Evolutionary conservation across 1,139 yeast species (phyloP).

Genomic region (Blastobotrys elegans): DNA sequence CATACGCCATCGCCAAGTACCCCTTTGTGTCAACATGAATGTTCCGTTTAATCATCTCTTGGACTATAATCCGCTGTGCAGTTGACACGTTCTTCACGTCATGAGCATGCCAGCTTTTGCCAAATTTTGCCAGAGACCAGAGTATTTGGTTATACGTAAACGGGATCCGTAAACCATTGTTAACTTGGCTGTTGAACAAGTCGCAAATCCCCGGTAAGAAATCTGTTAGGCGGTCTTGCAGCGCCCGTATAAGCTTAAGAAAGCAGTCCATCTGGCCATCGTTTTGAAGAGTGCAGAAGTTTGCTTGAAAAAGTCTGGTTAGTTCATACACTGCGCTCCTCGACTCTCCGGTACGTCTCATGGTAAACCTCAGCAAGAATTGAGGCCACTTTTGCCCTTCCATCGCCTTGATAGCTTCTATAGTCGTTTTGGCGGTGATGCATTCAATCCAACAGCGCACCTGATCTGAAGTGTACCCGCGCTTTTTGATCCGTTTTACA

Average conservation of each 20-base stretch:
- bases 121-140: conserved; percentile 30
- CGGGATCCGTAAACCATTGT: conserved; percentile 14
- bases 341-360: conserved; percentile 24
- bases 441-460: conserved; percentile 25
- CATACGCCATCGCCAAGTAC: conserved; percentile 28
- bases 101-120: conserved; percentile 23
- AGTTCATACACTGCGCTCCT: conserved; percentile 27
- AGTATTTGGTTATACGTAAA: conserved; percentile 28
- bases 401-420: conserved; percentile 25
- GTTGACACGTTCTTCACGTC: conserved; percentile 23
- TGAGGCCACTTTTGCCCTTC: conserved; percentile 27
- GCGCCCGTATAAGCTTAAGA: conserved; percentile 21
- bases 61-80: conserved; percentile 27
- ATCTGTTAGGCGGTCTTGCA: conserved; percentile 25
- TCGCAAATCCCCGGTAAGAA: conserved; percentile 27
- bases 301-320: conserved; percentile 21
- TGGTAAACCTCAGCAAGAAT: conserved; percentile 28
- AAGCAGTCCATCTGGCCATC: conserved; percentile 23
- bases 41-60: conserved; percentile 18
- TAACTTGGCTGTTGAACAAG: conserved; percentile 21
- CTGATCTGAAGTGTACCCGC: conserved; percentile 17
- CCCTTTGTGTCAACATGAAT: conserved; percentile 32
- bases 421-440: conserved; percentile 18
- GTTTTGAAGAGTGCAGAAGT: conserved; percentile 13
- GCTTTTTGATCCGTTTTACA: neutral